Conservation (phyloP, 768 basidiomycete genomes). For the Podaxis carcinomalis region DNA sequence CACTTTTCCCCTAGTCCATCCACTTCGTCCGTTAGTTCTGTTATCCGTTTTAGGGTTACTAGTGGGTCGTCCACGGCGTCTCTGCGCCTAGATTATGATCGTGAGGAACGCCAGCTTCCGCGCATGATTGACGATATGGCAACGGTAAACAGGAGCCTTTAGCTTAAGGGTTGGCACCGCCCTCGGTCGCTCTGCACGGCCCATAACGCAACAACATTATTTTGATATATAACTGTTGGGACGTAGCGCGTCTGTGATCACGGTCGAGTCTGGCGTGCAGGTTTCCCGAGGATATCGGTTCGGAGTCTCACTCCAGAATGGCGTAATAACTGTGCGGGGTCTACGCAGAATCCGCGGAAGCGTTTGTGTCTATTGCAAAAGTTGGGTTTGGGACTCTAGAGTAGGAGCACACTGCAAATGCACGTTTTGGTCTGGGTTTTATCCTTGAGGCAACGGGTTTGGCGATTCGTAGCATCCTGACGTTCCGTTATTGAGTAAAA, state of each 20-base stretch:
- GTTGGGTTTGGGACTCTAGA: background rate
- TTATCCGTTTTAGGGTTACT: slow-evolving; percentile 49
- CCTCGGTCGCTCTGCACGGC: slow-evolving; percentile 66
- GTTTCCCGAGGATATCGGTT: slow-evolving; percentile 74
- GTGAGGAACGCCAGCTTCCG: slow-evolving; percentile 71
- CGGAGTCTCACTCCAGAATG: slow-evolving; percentile 67
- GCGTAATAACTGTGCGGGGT: slow-evolving; percentile 75
- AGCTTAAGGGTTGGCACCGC: slow-evolving; percentile 75
- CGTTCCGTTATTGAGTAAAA: too few relatives aligned
- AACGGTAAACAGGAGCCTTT: slow-evolving; percentile 79
- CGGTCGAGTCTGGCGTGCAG: slow-evolving; percentile 66
- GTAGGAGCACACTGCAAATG: slow-evolving; percentile 19
- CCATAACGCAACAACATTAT: background rate
- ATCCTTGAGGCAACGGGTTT: slow-evolving; percentile 73
- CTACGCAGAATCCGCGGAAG: slow-evolving; percentile 67
- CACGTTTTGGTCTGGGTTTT: slow-evolving; percentile 73
- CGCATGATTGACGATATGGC: slow-evolving; percentile 70
- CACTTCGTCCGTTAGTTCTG: slow-evolving; percentile 39
- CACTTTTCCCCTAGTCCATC: slow-evolving; percentile 33
- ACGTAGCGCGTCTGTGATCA: slow-evolving; percentile 71
- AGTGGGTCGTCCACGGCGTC: slow-evolving; percentile 70
- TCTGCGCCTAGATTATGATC: slow-evolving; percentile 65
- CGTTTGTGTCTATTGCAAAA: slow-evolving; percentile 47
- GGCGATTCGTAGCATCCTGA: slow-evolving; percentile 34
- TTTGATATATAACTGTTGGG: background rate